These are phyloP conservation scores for Excoecaria agallocha DNA, from an alignment of 345 rosid genomes.

Conservation along the genomic window DNA sequence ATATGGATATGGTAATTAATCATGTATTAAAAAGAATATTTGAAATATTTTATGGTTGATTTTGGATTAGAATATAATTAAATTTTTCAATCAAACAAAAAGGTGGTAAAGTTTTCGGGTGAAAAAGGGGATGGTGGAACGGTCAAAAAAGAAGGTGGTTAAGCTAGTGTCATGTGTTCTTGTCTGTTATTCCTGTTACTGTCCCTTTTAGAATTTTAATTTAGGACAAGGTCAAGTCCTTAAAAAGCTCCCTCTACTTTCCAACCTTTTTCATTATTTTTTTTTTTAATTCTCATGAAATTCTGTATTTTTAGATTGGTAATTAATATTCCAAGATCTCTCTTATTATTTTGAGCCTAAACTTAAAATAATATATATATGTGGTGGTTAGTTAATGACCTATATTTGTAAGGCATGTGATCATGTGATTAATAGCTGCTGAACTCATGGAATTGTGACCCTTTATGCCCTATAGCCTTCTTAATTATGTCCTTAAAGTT, in stretches of 20 bases:
- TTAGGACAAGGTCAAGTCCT: not conserved
- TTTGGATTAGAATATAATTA: not conserved
- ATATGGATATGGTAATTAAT: no score
- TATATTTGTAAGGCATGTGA: slow-evolving; percentile 9
- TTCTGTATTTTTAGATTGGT: not conserved
- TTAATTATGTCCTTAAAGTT: not conserved
- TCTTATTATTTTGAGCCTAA: not conserved
- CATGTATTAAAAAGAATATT: no score
- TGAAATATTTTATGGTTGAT: no score
- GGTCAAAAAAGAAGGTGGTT: slow-evolving; percentile 36
- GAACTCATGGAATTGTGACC: not conserved
- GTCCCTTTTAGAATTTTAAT: not conserved
- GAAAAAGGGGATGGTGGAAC: slow-evolving; percentile 22
- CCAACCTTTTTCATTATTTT: not conserved
- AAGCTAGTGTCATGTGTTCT: slow-evolving; percentile 16
- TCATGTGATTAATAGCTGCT: not conserved
- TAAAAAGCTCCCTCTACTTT: not conserved
- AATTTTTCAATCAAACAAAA: not conserved
- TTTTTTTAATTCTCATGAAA: not conserved
- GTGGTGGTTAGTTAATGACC: slow-evolving; percentile 4
- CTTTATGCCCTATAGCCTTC: not conserved
- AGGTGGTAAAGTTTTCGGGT: not conserved
- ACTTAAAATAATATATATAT: not conserved
- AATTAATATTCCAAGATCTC: not conserved
- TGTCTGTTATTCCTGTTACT: slow-evolving; percentile 15